Evolutionary conservation across 176 grass and related monocot genomes (phyloP), one percentile per base, ranked within the genome.

Genomic region (Tillandsia leiboldiana): DNA sequence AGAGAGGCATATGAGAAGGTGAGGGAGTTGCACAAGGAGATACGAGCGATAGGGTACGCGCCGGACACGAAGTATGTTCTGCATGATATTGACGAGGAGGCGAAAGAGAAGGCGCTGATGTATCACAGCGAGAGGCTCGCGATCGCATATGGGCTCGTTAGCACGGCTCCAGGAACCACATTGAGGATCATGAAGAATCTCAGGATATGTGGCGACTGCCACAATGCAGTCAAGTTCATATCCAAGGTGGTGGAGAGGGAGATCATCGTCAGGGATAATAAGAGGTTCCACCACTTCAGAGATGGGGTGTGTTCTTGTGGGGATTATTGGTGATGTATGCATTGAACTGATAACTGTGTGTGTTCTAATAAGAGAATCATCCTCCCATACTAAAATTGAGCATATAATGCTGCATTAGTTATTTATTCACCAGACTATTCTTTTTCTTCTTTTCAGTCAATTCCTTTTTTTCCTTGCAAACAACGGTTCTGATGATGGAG

Each of bases 101-200:
- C 92, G 49, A 96, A 96, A 83, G 81, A 65, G 24, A 79, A 90
- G 51, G 88, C 92, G 12, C 81, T 92, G 29, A 87, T 96, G 92
- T 87, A 96, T 83, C 86, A 96, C 75, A 96, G 92, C 75, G 89
- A 96, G 79, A 87, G 89, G 48, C 68, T 90, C 33, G 92, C 92
- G 68, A 85, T 96, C 77, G 88, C 86, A 10, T 96, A 88, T 49
- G 88, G 92, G 8, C 68, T 96, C 48, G 77, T 92, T 48, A 92
- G 78, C 81, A 96, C 86, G 42, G 75, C 83, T 59, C 72, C 83
- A 4, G 83, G 92, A 11, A 89, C 83, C 9, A 85, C 86, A 51
- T 73, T 96, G 14, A 82, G 83, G 12, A 82, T 96, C 70, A 96
- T 92, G 78, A 96, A 96, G 83, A 96, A 96, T 79, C 83, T 92